Evolutionary conservation across 1,284 basidiomycete species (phyloP), one percentile per base, ranked within the genome.

Genomic region (Puccinia novopanici): DNA sequence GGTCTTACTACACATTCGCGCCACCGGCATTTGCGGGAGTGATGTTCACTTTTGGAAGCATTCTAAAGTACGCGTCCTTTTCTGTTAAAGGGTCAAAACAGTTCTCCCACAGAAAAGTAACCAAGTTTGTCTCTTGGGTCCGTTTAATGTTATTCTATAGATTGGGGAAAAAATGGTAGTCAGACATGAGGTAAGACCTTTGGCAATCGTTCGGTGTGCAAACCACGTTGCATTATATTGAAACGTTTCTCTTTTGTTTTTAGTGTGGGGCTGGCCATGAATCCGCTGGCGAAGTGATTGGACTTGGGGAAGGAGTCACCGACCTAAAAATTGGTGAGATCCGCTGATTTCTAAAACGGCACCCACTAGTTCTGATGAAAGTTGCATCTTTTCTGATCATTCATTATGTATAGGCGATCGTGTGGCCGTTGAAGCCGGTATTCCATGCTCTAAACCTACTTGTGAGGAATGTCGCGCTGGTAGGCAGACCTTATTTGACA

Each of bases 21-120:
- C 84, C 40, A 85, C 84, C 8, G 77, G 84, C 42, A 79, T 83
- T n/a, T 82, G 81, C 61, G 82, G 75, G 1, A 83, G 80, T 61
- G 84, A 84, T 80, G 83, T 85, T 1, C 84, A 85, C 82, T 85
- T 85, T 61, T 85, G 84, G 84, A 82, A 85, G 79, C 84, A 85
- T 54, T 84, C 72, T 17, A 48, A 71, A 48, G 70, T 80, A n/a
- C 19, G 78, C 74, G 17, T 45, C 9, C 37, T 15, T 27, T 30
- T 8, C 8, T 52, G 12, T 27, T 17, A 6, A 55, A 42, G 15
- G 27, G 52, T 5, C 48, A 13, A 13, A 61, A 40, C 45, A 24
- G 17, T 10, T 65, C 24, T 13, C 57, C 55, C 48, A 22, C 17
- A 5, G 17, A 12, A n/a, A 65, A 24, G 27, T 57, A 40, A 45